phyloP scores from a whole-genome alignment of 78 protist species.

The Pelomyxa schiedti region DNA sequence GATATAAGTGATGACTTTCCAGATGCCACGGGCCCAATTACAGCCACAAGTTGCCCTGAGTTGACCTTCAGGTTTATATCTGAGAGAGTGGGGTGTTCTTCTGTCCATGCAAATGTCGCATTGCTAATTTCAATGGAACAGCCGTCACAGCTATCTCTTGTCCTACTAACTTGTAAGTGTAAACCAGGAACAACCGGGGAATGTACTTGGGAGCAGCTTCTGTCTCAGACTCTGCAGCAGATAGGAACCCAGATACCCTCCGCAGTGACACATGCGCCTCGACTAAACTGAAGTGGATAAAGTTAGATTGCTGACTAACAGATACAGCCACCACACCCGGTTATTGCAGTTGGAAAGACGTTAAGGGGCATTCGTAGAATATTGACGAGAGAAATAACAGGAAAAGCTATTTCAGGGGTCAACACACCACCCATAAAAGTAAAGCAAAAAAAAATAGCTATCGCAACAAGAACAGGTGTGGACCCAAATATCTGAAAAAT shows the following conservation, averaged over 20 bases:
- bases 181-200: not conserved
- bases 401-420: conserved; percentile 47
- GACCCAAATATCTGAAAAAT: not conserved
- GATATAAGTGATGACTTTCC: conserved; percentile 67
- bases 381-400: conserved; percentile 42
- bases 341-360: conserved; percentile 29
- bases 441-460: conserved; percentile 20
- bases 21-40: conserved; percentile 50
- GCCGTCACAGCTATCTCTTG: not conserved
- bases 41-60: not conserved
- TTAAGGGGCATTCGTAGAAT: conserved; percentile 53
- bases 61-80: not conserved
- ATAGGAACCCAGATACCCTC: not conserved
- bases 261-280: not conserved
- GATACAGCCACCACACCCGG: conserved; percentile 8
- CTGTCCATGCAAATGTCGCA: not conserved
- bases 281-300: conserved; percentile 4
- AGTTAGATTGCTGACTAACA: conserved; percentile 27
- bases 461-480: conserved; percentile 39
- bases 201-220: not conserved
- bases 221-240: not conserved
- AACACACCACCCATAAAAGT: conserved; percentile 7
- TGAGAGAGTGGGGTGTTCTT: not conserved
- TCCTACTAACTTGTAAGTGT: not conserved
- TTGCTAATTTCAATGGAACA: not conserved